phyloP scores from a whole-genome alignment of 148 eudicot genomes.

The Persicaria maculosa region DNA sequence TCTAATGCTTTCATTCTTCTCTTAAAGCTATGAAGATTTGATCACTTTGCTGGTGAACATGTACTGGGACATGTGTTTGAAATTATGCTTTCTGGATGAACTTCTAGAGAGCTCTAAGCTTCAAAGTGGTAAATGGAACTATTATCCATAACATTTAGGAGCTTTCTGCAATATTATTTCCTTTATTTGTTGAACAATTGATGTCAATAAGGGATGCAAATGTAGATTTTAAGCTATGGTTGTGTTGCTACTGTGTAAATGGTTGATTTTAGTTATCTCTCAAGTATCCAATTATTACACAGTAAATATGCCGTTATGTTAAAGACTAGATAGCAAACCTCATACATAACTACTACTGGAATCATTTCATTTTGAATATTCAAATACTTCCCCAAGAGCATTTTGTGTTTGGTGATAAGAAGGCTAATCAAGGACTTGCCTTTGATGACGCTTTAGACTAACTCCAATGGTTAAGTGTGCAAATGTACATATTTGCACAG shows the following conservation, averaged over 20 bases:
- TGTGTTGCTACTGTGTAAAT: not conserved
- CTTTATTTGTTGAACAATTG: not conserved
- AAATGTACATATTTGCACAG: no score
- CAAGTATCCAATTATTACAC: no score
- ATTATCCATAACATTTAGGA: not conserved
- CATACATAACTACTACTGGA: not conserved
- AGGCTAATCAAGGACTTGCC: not conserved
- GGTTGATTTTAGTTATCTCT: not conserved
- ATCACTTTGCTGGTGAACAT: no score
- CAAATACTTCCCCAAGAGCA: not conserved
- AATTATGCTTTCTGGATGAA: slow-evolving; percentile 52
- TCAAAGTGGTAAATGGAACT: slow-evolving; percentile 46
- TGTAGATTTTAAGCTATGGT: not conserved
- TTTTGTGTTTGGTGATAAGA: not conserved
- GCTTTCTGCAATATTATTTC: not conserved
- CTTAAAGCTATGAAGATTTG: no score
- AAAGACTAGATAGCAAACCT: not conserved
- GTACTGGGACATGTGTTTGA: no score
- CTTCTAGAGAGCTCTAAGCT: slow-evolving; percentile 81
- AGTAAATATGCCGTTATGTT: not conserved
- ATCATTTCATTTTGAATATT: not conserved
- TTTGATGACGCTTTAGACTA: no score
- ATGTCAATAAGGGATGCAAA: not conserved
- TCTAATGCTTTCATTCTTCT: no score
- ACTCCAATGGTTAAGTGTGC: no score